Evolutionary conservation across 768 basidiomycete genomes (phyloP), one percentile per base, ranked within the genome.

Genomic region (Dioszegia hungarica): DNA sequence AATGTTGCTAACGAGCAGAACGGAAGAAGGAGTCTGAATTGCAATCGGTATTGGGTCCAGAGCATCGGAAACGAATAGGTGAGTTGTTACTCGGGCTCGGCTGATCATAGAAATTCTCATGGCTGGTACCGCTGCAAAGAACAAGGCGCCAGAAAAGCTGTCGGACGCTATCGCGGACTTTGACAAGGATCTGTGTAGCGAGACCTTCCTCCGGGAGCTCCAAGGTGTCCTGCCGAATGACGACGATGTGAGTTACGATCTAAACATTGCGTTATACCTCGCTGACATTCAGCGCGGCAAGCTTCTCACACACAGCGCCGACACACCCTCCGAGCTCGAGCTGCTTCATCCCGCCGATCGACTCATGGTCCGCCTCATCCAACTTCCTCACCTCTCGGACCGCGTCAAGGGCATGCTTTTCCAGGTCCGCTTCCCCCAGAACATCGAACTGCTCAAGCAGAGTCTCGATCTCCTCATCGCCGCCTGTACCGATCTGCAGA

Each of bases 321-420:
- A 76, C n/a, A 85, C 85, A 58, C 82, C 85, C 12, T 88, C 86
- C 66, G 92, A 95, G 63, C 83, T 99, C 12, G 86, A 85, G 38
- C 84, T 83, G 28, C 80, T 99, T n/a, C 93, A 97, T 76, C 86
- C 88, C 19, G 88, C 95, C 17, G 95, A 99, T 77, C 85, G 95
- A 29, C 82, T 99, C 44, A 92, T 99, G 89, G 91, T 99, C 24
- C 88, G 93, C 61, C 80, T 97, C 34, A 95, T 98, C 67, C 90
- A 95, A 74, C 92, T 98, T 25, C 84, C 94, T 39, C 86, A 90
- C 33, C 80, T 99, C 10, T 82, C 81, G 10, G 88, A 90, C 43
- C 85, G 95, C 10, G 86, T 98, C 58, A 85, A 94, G 68, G 86
- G 90, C n/a, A 97, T 99, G 95, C 80, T 95, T 31, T 97, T 92